These are phyloP conservation scores for Trypanosoma lewisi DNA, from an alignment of 208 protist species.

Conservation along the genomic window DNA sequence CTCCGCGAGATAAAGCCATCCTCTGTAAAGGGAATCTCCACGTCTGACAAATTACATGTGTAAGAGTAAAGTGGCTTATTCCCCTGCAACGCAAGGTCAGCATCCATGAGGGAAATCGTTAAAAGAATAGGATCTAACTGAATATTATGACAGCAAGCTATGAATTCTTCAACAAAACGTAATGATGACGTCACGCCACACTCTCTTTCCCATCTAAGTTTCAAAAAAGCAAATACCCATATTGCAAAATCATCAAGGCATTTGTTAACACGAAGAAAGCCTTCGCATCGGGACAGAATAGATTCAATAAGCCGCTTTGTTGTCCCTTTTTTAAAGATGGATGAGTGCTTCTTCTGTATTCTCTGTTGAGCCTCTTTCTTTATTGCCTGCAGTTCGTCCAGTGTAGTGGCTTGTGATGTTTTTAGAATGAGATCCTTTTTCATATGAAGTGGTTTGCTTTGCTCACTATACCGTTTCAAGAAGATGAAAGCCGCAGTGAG, in stretches of 20 bases:
- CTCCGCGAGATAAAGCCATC: background rate
- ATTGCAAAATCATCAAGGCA: slow-evolving; percentile 10
- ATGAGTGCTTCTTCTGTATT: background rate
- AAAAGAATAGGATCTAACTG: slow-evolving; percentile 5
- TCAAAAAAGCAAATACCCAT: slow-evolving; percentile 13
- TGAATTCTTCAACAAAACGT: slow-evolving; percentile 6
- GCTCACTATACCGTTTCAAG: background rate
- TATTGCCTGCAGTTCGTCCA: slow-evolving; percentile 3
- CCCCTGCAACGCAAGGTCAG: slow-evolving; percentile 5
- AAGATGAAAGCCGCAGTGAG: background rate
- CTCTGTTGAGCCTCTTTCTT: slow-evolving; percentile 6
- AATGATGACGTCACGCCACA: background rate
- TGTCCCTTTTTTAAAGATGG: background rate
- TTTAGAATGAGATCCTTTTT: slow-evolving; percentile 1
- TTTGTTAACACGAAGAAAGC: slow-evolving; percentile 15
- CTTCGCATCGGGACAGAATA: slow-evolving; percentile 4
- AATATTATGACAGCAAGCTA: background rate
- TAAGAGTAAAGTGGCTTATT: background rate
- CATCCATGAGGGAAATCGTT: slow-evolving; percentile 8
- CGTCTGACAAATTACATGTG: slow-evolving; percentile 1
- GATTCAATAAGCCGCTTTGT: background rate
- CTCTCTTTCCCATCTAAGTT: slow-evolving; percentile 19
- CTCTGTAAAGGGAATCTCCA: slow-evolving; percentile 1
- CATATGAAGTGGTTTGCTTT: background rate
- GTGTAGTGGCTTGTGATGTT: background rate